Evolutionary conservation across 352 stramenopile genomes (phyloP).

Genomic region (Phytophthora ramorum): DNA sequence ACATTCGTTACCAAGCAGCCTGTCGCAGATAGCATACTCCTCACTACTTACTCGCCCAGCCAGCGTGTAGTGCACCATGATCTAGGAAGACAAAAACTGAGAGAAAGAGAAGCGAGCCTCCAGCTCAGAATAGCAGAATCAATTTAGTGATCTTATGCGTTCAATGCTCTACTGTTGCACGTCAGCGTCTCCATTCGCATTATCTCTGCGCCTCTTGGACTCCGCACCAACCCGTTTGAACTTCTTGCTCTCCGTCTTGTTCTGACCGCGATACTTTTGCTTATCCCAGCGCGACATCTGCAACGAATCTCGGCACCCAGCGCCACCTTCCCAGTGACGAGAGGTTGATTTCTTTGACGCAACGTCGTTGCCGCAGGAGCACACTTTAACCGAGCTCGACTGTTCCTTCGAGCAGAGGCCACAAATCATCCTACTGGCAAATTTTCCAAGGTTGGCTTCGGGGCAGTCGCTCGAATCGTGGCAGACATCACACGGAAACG

Average conservation of each 20-base stretch:
- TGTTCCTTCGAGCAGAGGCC: slow-evolving; percentile 87
- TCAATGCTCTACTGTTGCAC: slow-evolving; percentile 21
- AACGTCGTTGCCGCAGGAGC: slow-evolving; percentile 78
- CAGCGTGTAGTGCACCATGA: slow-evolving; percentile 72
- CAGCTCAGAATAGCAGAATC: slow-evolving; percentile 12
- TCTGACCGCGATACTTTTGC: slow-evolving; percentile 75
- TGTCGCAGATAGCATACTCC: slow-evolving; percentile 79
- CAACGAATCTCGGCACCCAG: slow-evolving; percentile 67
- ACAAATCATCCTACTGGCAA: slow-evolving; percentile 86
- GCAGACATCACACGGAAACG: slow-evolving; percentile 84
- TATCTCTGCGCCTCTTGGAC: slow-evolving; percentile 52
- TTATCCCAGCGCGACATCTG: slow-evolving; percentile 74
- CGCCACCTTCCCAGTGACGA: slow-evolving; percentile 80
- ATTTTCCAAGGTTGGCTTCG: slow-evolving; percentile 75
- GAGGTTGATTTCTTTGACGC: slow-evolving; percentile 51
- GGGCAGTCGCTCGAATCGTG: slow-evolving; percentile 77
- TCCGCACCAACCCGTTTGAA: slow-evolving; percentile 72
- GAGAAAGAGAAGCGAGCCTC: neutral
- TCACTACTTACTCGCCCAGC: slow-evolving; percentile 71
- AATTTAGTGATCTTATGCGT: neutral
- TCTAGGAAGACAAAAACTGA: neutral
- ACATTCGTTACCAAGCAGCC: slow-evolving; percentile 55
- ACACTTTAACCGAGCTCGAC: slow-evolving; percentile 75
- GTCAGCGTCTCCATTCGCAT: slow-evolving; percentile 21
- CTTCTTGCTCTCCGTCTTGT: slow-evolving; percentile 88